phyloP scores from a whole-genome alignment of 106 monocot species.

The Dioscorea dumetorum region DNA sequence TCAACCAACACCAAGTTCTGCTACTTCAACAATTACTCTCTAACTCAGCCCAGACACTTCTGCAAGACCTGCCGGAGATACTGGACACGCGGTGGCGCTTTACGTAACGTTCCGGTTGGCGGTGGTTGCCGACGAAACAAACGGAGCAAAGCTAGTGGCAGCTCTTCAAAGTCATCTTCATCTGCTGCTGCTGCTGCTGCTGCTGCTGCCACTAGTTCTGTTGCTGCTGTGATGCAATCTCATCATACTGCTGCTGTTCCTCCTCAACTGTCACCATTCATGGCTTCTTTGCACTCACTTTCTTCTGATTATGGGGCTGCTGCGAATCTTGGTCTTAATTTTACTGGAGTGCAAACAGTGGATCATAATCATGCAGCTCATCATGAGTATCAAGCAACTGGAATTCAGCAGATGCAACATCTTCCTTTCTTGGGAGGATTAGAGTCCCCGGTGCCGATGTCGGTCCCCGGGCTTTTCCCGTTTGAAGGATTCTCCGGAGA shows the following conservation, averaged over 20 bases:
- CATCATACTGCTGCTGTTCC: background rate
- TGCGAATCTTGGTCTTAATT: slow-evolving; percentile 22
- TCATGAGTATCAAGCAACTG: too few species aligned
- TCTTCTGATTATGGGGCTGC: slow-evolving; percentile 15
- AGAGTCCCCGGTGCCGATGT: too few species aligned
- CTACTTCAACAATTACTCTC: slow-evolving; percentile 58
- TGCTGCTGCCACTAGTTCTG: background rate
- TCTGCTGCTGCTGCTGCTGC: slow-evolving; percentile 1
- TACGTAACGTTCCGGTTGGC: slow-evolving; percentile 63
- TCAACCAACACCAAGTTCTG: slow-evolving; percentile 60
- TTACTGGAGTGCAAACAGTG: slow-evolving; percentile 13
- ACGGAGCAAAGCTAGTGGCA: slow-evolving; percentile 11
- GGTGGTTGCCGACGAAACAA: slow-evolving; percentile 70
- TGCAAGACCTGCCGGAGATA: slow-evolving; percentile 78
- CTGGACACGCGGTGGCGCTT: slow-evolving; percentile 59
- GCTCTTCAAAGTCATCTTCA: slow-evolving; percentile 16
- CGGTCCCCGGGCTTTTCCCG: too few species aligned
- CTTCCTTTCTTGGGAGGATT: too few species aligned
- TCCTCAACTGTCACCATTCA: slow-evolving; percentile 23
- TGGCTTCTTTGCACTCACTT: slow-evolving; percentile 23
- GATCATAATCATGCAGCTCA: background rate
- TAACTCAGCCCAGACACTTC: slow-evolving; percentile 66
- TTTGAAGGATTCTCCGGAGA: too few species aligned
- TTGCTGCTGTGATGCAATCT: background rate
- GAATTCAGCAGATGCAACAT: too few species aligned